Evolutionary conservation across 2,329 filamentous ascomycete genomes (phyloP), one percentile per base, ranked within the genome.

Genomic region (Arthrinium phaeospermum): DNA sequence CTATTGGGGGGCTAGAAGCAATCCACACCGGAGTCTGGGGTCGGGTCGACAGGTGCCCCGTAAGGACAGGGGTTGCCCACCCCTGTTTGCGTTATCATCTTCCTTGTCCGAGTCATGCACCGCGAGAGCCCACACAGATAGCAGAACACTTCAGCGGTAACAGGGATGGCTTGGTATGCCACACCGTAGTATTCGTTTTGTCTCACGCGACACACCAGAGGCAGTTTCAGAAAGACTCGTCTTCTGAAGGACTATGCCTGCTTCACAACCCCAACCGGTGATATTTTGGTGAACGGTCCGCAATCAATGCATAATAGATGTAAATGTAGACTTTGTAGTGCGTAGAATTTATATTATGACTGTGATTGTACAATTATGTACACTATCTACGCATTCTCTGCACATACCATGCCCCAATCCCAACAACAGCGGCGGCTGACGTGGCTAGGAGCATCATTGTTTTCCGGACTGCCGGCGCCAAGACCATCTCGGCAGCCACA

Each of bases 401-500:
- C 16, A 64, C 7, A 64, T 69, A 69, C 46, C 46, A 69, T 22
- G 68, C 68, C 13, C 45, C 68, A 16, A 51, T 14, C 14, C 68
- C 68, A 7, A 53, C 68, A 22, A 53, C 22, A 14, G 68, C 45
- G 4, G 47, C 47, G 16, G 47, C 30, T n/a, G 68, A 69, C 7
- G 47, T 69, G 37, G 68, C 30, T 14, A 69, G 45, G 5, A 69
- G 13, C 45, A 44, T 14, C 45, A 69, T 51, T 19, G 68, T 69
- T 37, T 53, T 69, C 22, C 13, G 8, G 22, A 69, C 47, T 4
- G 68, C 68, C 19, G 68, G 68, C 16, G 68, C 68, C 45, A 69
- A 41, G 30, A 69, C 47, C 68, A 69, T 53, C 46, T 69, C 45
- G 16, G 68, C 68, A 10, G 68, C 45, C 16, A 69, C 68, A 24